Evolutionary conservation across 2,329 filamentous ascomycete species (phyloP).

Genomic region (Fusarium sp.): DNA sequence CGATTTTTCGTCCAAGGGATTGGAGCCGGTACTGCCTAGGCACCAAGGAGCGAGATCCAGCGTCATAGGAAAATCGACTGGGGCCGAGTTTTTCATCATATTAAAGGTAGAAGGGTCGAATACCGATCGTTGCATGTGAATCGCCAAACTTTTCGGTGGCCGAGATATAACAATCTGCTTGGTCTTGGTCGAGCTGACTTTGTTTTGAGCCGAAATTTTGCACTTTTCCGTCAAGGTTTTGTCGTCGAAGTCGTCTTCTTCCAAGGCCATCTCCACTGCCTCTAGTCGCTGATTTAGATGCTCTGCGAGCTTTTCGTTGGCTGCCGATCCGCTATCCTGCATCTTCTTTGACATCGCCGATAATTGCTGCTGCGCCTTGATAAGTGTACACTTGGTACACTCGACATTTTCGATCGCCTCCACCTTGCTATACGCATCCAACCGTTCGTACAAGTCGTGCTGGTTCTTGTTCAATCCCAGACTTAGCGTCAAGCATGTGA

Average conservation of each 20-base stretch:
- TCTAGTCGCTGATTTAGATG: constrained; percentile 66
- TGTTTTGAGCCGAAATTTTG: constrained; percentile 74
- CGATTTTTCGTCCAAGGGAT: background rate
- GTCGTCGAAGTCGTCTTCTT: constrained; percentile 83
- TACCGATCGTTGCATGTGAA: constrained; percentile 92
- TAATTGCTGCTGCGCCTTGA: constrained; percentile 66
- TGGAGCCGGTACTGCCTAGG: constrained; percentile 68
- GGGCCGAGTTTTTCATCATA: constrained; percentile 85
- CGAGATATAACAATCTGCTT: constrained; percentile 89
- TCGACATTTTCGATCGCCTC: constrained; percentile 91
- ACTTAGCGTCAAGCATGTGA: constrained; percentile 91
- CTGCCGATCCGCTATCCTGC: constrained; percentile 50
- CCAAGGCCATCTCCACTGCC: constrained; percentile 76
- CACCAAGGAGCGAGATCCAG: constrained; percentile 89
- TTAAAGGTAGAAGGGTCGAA: constrained; percentile 86
- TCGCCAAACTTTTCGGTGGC: constrained; percentile 80
- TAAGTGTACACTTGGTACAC: constrained; percentile 89
- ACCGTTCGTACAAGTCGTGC: constrained; percentile 80
- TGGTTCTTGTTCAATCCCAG: constrained; percentile 72
- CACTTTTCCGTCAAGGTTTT: constrained; percentile 72
- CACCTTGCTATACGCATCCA: constrained; percentile 86
- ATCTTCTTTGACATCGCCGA: constrained; percentile 60
- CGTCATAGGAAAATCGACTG: constrained; percentile 78
- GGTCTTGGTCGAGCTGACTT: constrained; percentile 84
- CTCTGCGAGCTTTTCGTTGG: constrained; percentile 65